Evolutionary conservation across 2,329 filamentous ascomycete genomes (phyloP).

Genomic region (Ilyonectria mors-panacis): DNA sequence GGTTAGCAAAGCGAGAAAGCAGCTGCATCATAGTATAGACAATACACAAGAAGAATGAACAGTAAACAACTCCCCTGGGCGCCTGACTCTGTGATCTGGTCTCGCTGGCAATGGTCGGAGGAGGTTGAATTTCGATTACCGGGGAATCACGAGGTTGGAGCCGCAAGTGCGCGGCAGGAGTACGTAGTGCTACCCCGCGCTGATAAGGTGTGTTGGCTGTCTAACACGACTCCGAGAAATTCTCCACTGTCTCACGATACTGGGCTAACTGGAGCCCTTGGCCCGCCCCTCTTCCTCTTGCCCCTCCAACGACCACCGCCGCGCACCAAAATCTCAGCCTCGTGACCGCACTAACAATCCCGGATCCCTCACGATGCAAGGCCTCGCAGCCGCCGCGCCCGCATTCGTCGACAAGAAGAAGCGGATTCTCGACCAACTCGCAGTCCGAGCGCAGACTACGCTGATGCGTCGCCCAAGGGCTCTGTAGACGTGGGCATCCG

Average conservation of each 20-base stretch:
- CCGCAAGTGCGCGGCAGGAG: conserved; percentile 29
- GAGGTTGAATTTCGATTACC: conserved; percentile 37
- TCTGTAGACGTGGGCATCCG: conserved; percentile 85
- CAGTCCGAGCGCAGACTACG: conserved; percentile 78
- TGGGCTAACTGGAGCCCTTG: conserved; percentile 29
- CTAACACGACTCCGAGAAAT: conserved; percentile 32
- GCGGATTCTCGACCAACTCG: conserved; percentile 80
- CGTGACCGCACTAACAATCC: conserved; percentile 37
- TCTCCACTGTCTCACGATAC: conserved; percentile 8
- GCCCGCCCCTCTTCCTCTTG: conserved; percentile 23
- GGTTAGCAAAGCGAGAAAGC: conserved; percentile 29
- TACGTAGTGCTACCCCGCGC: conserved; percentile 45
- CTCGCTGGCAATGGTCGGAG: conserved; percentile 24
- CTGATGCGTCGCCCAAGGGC: conserved; percentile 90
- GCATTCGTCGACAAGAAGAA: conserved; percentile 75
- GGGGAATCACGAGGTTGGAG: conserved; percentile 43
- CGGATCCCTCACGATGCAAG: conserved; percentile 45
- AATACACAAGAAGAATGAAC: conserved; percentile 32
- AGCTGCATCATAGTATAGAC: conserved; percentile 33
- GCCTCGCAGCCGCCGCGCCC: conserved; percentile 50
- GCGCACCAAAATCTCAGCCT: conserved; percentile 44
- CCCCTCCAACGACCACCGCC: conserved; percentile 29
- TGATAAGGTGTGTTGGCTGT: conserved; percentile 22
- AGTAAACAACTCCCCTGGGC: conserved; percentile 11
- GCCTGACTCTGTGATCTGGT: conserved; percentile 19